Conservation (phyloP, 257 asterid genomes). For the Perilla frutescens region DNA sequence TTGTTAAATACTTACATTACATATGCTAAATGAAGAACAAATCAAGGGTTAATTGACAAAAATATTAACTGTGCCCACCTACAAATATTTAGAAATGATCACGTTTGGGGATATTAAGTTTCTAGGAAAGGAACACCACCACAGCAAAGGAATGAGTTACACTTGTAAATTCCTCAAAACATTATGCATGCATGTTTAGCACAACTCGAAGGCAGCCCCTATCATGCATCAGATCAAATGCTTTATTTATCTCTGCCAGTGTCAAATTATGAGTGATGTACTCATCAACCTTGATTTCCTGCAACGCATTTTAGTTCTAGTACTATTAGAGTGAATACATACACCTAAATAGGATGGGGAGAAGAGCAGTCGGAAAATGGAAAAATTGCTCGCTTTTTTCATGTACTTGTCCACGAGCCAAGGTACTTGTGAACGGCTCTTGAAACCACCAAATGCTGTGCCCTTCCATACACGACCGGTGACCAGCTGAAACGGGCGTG, state of each 20-base stretch:
- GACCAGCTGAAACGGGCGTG: constrained; percentile 95
- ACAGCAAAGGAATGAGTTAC: too few species aligned
- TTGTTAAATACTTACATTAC: too few species aligned
- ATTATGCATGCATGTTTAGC: constrained; percentile 55
- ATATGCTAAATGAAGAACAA: too few species aligned
- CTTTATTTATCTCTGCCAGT: constrained; percentile 71
- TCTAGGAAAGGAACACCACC: too few species aligned
- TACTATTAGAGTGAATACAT: too few species aligned
- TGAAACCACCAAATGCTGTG: constrained; percentile 95
- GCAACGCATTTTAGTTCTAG: constrained; percentile 12
- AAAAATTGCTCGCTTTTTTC: constrained; percentile 62
- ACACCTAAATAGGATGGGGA: too few species aligned
- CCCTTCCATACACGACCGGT: constrained; percentile 99
- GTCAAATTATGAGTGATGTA: constrained; percentile 83
- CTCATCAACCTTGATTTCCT: constrained; percentile 98
- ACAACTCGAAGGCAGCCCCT: constrained; percentile 86
- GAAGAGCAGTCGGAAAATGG: background rate
- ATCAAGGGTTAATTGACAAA: too few species aligned
- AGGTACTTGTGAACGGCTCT: constrained; percentile 96
- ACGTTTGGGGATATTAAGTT: background rate
- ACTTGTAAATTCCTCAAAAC: too few species aligned
- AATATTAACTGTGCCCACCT: too few species aligned
- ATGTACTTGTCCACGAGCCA: constrained; percentile 90
- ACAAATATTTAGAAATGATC: background rate
- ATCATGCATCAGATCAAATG: constrained; percentile 88